Percentiles rank a stretch among this genome's conserved stretches.
These are phyloP conservation scores for Globisporangium irregulare DNA, from an alignment of 352 stramenopile genomes.

Conservation along the genomic window DNA sequence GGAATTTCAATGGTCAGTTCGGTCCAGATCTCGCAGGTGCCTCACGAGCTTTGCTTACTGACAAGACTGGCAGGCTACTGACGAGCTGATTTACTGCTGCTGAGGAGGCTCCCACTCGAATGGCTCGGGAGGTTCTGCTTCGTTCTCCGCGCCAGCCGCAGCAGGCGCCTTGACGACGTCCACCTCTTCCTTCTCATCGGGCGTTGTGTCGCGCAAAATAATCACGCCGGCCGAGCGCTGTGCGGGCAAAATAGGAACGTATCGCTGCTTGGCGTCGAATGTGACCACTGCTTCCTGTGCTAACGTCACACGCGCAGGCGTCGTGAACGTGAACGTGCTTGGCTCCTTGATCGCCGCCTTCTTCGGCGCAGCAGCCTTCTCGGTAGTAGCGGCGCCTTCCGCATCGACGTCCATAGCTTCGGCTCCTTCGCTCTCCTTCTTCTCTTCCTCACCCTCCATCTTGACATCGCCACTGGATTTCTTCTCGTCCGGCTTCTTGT, in stretches of 20 bases:
- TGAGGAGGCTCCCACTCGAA: conserved; percentile 95
- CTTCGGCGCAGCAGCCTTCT: conserved; percentile 44
- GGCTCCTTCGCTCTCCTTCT: conserved; percentile 46
- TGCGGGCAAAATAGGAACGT: conserved; percentile 77
- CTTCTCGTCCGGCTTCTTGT: conserved; percentile 50
- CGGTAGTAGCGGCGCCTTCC: conserved; percentile 30
- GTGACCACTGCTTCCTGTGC: conserved; percentile 89
- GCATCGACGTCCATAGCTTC: conserved; percentile 78
- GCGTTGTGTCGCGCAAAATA: conserved; percentile 94
- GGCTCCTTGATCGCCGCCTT: conserved; percentile 88
- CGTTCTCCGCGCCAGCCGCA: conserved; percentile 88
- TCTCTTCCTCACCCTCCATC: conserved; percentile 43
- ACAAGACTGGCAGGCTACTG: background rate
- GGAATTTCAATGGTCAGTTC: background rate
- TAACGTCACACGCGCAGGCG: conserved; percentile 92
- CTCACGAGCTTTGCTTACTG: background rate
- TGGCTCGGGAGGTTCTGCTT: conserved; percentile 93
- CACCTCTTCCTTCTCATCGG: conserved; percentile 92
- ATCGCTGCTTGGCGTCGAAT: conserved; percentile 92
- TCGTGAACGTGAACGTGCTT: conserved; percentile 90
- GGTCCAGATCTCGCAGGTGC: background rate
- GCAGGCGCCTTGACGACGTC: conserved; percentile 91
- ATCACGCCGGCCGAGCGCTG: conserved; percentile 90
- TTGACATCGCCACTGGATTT: conserved; percentile 35
- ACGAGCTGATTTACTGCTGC: conserved; percentile 2